These are phyloP conservation scores for Tylopilus balloui DNA, from an alignment of 768 basidiomycete genomes.

Conservation along the genomic window DNA sequence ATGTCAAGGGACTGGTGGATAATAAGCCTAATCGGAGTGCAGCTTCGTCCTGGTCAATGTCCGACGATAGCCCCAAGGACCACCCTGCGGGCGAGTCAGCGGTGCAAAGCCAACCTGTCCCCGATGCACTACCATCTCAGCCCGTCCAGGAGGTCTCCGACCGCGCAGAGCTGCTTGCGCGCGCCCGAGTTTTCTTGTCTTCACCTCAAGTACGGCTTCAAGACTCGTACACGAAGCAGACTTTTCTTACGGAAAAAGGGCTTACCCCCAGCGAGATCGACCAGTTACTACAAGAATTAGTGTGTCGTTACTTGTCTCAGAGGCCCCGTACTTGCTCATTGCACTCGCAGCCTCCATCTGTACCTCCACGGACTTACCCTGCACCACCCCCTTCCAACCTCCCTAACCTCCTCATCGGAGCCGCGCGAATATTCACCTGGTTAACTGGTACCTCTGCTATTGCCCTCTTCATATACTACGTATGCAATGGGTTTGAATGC, in stretches of 20 bases:
- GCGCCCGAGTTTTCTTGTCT: slow-evolving; percentile 59
- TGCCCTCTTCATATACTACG: slow-evolving; percentile 61
- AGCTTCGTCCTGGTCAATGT: slow-evolving; percentile 7
- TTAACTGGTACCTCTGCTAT: slow-evolving; percentile 57
- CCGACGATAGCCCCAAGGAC: slow-evolving; percentile 9
- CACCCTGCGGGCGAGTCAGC: neutral
- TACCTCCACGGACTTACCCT: slow-evolving; percentile 75
- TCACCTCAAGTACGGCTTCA: slow-evolving; percentile 64
- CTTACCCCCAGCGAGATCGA: slow-evolving; percentile 59
- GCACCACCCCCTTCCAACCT: slow-evolving; percentile 64
- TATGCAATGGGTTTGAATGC: slow-evolving; percentile 31
- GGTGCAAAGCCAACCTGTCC: neutral
- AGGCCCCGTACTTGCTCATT: slow-evolving; percentile 6
- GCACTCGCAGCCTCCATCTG: slow-evolving; percentile 35
- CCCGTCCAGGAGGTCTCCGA: slow-evolving; percentile 14
- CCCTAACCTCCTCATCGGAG: slow-evolving; percentile 59
- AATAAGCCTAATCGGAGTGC: too few relatives aligned
- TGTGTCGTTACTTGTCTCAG: slow-evolving; percentile 31
- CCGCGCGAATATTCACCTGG: slow-evolving; percentile 61
- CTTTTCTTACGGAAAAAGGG: slow-evolving; percentile 69
- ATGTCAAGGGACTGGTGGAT: too few relatives aligned
- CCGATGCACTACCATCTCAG: neutral
- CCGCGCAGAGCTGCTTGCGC: slow-evolving; percentile 44
- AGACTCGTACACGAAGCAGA: slow-evolving; percentile 50
- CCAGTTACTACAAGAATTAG: slow-evolving; percentile 51